Base-by-base conservation (phyloP, 192 early-diverging fungal species). In the Coemansia sp. region DNA sequence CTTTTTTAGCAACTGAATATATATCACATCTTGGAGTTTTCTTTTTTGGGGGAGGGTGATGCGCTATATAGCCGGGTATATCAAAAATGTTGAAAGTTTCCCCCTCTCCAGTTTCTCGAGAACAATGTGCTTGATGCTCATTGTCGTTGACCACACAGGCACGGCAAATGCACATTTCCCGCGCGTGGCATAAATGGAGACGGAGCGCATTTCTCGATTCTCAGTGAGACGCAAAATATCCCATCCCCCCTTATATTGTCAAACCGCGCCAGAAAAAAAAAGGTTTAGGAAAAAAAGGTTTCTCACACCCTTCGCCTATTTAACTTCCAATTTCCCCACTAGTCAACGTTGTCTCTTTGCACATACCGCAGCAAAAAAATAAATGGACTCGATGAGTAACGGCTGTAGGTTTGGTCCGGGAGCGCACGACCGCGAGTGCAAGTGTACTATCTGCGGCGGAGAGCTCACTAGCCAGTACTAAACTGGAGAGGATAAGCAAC, bases 401-500 rank as follows among this genome's bases (percentile, higher is more conserved):
- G 15, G 15, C 15, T 55, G 53, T 29, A 55, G 53, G 27, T 55
- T 55, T 31, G 27, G 27, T 31, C 53, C 53, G 27, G 53, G 53
- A 13, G 53, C 53, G 11, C 53, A 55, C 53, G 53, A 55, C 53
- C 53, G 53, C 53, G 53, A 55, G 53, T 55, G 53, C 53, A 55
- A 27, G 3, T 55, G 53, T 31, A 55, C 53, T 15, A 55, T 55
- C 27, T 55, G 53, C 53, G 24, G 53, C 11, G 53, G 53, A 16
- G 13, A 9, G 2, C 11, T 24, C 11, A 27, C 4, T 24, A 16
- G 11, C 53, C 53, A 55, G 53, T 27, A 15, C 20, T 7, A 52
- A 24, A 24, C 3, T 52, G 36, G 8, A 12, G 49, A 24, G 7
- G 24, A 52, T 22, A 22, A 22, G 20, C 7, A 52, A 24, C 24